Evolutionary conservation across 1,284 basidiomycete species (phyloP).

Genomic region (Lignosus rhinocerotis): DNA sequence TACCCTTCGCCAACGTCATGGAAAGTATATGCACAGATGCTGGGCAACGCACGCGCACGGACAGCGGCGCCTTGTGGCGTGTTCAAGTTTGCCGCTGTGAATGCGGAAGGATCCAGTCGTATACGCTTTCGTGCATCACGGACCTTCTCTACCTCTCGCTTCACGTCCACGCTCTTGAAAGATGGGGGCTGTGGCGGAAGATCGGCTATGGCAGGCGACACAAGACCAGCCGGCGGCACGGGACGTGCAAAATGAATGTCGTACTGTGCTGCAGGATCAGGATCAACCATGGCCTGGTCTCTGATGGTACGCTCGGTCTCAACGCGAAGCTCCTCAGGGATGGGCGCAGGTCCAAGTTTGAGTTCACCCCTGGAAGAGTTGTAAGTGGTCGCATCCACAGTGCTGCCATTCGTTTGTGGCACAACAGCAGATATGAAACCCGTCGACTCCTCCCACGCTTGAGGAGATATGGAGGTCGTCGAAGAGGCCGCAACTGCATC

Average conservation of each 20-base stretch:
- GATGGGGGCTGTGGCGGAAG: conserved; percentile 77
- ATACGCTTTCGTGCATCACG: conserved; percentile 91
- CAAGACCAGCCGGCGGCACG: conserved; percentile 47
- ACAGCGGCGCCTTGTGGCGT: conserved; percentile 59
- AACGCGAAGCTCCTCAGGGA: conserved; percentile 74
- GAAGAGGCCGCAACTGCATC: conserved; percentile 68
- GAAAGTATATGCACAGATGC: conserved; percentile 90
- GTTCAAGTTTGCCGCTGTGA: conserved; percentile 53
- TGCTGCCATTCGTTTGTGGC: conserved; percentile 53
- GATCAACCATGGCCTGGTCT: conserved; percentile 71
- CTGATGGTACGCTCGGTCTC: conserved; percentile 77
- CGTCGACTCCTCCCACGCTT: conserved; percentile 80
- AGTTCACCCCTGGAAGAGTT: conserved; percentile 74
- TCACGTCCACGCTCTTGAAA: conserved; percentile 88
- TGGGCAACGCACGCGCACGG: conserved; percentile 73
- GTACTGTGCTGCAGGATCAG: conserved; percentile 63
- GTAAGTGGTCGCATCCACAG: conserved; percentile 51
- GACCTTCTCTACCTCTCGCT: conserved; percentile 88
- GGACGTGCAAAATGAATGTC: conserved; percentile 59
- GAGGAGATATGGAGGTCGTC: conserved; percentile 59
- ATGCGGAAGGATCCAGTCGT: conserved; percentile 74
- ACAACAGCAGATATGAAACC: conserved; percentile 79
- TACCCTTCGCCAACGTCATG: conserved; percentile 92
- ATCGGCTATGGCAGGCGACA: conserved; percentile 70
- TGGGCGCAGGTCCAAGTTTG: conserved; percentile 81